Conservation (phyloP, 768 basidiomycete genomes). For the Lactifluus echinatus region DNA sequence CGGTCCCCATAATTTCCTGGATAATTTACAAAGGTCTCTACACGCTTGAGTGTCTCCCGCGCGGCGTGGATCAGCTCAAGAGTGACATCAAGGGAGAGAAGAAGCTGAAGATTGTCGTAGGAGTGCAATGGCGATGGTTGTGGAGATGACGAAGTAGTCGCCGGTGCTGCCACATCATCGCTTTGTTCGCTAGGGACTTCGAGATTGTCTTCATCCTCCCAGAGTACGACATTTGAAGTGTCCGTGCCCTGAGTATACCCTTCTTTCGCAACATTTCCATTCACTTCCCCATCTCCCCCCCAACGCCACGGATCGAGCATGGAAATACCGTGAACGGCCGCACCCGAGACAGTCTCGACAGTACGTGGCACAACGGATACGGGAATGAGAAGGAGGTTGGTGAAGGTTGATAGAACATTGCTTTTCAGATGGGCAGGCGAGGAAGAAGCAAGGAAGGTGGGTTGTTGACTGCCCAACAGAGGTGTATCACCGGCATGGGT, state of each 20-base stretch:
- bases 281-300: conserved; percentile 38
- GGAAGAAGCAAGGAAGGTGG: conserved; percentile 16
- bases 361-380: conserved; percentile 94
- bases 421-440: conserved; percentile 87
- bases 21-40: conserved; percentile 84
- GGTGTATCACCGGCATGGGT: conserved; percentile 5
- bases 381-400: conserved; percentile 79
- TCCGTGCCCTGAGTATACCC: conserved; percentile 16
- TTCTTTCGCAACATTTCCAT: conserved; percentile 12
- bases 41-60: conserved; percentile 84
- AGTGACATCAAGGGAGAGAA: conserved; percentile 87
- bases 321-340: conserved; percentile 73
- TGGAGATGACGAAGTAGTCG: conserved; percentile 22
- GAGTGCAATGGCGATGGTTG: conserved; percentile 18
- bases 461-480: conserved; percentile 3
- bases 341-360: conserved; percentile 53
- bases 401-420: conserved; percentile 88
- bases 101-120: conserved; percentile 63
- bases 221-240: conserved; percentile 12
- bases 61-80: conserved; percentile 90
- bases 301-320: conserved; percentile 90
- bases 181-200: conserved; percentile 10
- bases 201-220: conserved; percentile 14
- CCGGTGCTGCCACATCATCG: conserved; percentile 14
- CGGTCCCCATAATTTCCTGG: conserved; percentile 81